phyloP scores from a whole-genome alignment of 2,329 filamentous ascomycete species.

The Lasiodiplodia citricola region DNA sequence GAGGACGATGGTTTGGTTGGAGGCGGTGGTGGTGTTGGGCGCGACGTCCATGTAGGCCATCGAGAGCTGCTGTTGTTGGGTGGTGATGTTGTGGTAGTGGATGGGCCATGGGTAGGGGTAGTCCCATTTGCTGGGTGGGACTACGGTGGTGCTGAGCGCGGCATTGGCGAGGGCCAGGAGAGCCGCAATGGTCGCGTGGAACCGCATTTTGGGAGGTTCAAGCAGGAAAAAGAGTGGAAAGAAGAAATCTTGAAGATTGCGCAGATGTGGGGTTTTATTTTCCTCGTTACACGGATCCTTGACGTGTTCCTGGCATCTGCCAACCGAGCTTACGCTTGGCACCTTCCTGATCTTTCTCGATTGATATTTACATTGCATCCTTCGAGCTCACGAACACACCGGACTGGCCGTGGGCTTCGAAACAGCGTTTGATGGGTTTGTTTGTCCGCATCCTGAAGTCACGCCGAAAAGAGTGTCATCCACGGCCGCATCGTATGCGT shows the following conservation, averaged over 20 bases:
- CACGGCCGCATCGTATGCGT: constrained; percentile 50
- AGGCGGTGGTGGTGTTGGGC: constrained; percentile 36
- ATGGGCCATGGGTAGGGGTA: constrained; percentile 58
- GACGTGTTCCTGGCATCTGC: background rate
- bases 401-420: constrained; percentile 30
- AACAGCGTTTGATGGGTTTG: constrained; percentile 37
- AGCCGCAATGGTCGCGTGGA: background rate
- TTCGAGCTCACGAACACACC: constrained; percentile 2
- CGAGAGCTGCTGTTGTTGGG: constrained; percentile 55
- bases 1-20: constrained; percentile 53
- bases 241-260: background rate
- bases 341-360: constrained; percentile 1
- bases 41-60: constrained; percentile 64
- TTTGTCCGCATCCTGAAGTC: constrained; percentile 37
- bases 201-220: background rate
- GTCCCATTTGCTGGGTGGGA: constrained; percentile 26
- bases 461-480: constrained; percentile 51
- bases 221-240: background rate
- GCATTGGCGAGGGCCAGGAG: background rate
- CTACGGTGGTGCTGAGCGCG: background rate
- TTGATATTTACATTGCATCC: background rate
- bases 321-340: background rate
- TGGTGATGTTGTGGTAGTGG: constrained; percentile 55
- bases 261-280: constrained; percentile 4
- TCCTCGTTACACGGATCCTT: background rate